Conservation (phyloP, 495 filamentous ascomycete genomes). For the Lepraria neglecta region DNA sequence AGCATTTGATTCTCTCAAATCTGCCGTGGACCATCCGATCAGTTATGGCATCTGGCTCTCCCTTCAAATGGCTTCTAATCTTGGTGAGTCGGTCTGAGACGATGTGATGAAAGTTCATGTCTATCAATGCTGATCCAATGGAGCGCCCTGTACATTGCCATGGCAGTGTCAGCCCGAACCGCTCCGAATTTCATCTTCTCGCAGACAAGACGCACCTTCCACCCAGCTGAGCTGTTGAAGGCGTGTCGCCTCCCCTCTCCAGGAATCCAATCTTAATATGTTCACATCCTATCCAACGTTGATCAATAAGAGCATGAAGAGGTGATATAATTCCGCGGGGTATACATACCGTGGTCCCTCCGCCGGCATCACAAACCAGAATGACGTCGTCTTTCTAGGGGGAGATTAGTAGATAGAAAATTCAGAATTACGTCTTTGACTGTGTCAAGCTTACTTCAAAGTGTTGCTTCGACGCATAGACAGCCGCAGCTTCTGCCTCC, state of each 20-base stretch:
- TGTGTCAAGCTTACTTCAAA: slow-evolving; percentile 13
- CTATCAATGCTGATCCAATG: slow-evolving; percentile 40
- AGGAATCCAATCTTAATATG: slow-evolving; percentile 33
- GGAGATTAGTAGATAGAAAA: neutral
- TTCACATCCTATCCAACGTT: slow-evolving; percentile 34
- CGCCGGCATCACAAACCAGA: slow-evolving; percentile 51
- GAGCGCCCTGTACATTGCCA: slow-evolving; percentile 28
- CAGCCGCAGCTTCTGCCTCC: slow-evolving; percentile 63
- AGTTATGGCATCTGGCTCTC: slow-evolving; percentile 27
- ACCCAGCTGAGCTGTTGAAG: slow-evolving; percentile 38
- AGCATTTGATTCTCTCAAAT: slow-evolving; percentile 39
- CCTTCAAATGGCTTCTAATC: slow-evolving; percentile 25
- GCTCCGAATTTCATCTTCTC: too few relatives aligned
- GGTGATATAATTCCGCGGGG: neutral
- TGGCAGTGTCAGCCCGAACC: neutral
- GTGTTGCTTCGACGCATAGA: slow-evolving; percentile 43
- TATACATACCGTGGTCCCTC: slow-evolving; percentile 45
- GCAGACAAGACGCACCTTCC: slow-evolving; percentile 29
- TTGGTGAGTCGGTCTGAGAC: slow-evolving; percentile 29
- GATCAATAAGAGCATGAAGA: slow-evolving; percentile 6
- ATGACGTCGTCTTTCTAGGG: slow-evolving; percentile 39
- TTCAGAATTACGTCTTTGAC: slow-evolving; percentile 17
- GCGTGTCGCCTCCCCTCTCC: slow-evolving; percentile 29
- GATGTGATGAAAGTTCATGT: slow-evolving; percentile 30
- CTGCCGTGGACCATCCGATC: slow-evolving; percentile 36